Evolutionary conservation across 2,329 filamentous ascomycete genomes (phyloP), one percentile per base, ranked within the genome.

Genomic region (Aspergillus proliferans): DNA sequence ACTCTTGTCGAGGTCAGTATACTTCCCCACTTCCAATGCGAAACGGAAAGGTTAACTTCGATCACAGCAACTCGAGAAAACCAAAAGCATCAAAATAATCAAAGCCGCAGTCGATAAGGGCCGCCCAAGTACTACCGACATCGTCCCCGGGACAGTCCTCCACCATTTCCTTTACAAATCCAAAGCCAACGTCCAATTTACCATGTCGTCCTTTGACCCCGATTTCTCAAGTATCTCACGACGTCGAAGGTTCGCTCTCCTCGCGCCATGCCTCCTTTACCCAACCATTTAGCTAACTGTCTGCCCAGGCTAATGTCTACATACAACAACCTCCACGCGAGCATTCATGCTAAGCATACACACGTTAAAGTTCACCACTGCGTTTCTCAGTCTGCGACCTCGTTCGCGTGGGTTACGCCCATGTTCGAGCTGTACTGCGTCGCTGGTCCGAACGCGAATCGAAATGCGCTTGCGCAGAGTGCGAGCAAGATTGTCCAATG

Each of bases 161-260:
- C 85, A 86, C 58, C 93, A 98, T 73, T 98, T 97, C 64, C 72
- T 98, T 15, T 98, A 95, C 77, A 98, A 97, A 70, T 95, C 88
- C 14, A 82, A 88, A 51, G 84, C 86, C 18, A 95, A 98, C 60
- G 93, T 98, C 24, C 94, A 98, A 67, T 98, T 96, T 69, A 86
- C 83, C 58, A 95, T 95, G 88, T 87, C 91, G 1, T 84, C 87
- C 0, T 86, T 89, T 52, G 77, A 82, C 8, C 85, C 88, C 0
- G 75, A 84, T 49, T 93, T 93, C 61, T 69, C 67, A 21, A 74
- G 64, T 2, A 65, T 80, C 3, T 72, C 88, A 43, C 77, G 82
- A 39, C 78, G 82, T 45, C 78, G 89, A 64, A 81, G 83, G 70
- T 82, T 68, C 52, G 69, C 15, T n/a, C 10, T 14, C 5, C 28